Evolutionary conservation across 805 yeast genomes (phyloP), one percentile per base, ranked within the genome.

Genomic region (Nematodospora valgi): DNA sequence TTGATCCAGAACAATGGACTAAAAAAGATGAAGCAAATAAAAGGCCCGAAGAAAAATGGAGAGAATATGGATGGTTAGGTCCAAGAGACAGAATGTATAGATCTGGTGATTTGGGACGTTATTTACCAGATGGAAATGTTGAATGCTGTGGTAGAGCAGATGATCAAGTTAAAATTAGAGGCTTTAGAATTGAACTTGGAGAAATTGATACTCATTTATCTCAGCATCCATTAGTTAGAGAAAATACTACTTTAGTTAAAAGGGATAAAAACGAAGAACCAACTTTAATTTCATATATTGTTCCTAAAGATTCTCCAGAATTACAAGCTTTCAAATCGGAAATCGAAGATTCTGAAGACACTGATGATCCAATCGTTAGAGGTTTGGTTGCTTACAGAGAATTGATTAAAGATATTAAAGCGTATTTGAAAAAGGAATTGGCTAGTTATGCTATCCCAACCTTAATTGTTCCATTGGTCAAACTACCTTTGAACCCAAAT

Each of bases 121-220:
- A 94, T 58, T 68, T 89, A 40, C 97, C 98, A 5, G 96, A 89
- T 54, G 99, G 98, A 38, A 86, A 93, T 64, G 88, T 93, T 49
- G 99, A 93, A 68, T 91, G 97, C 60, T 84, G 95, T 57, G 99
- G 99, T 40, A 79, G 99, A 59, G 98, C 98, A 18, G 99, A 93
- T 64, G 98, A 91, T 57, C 99, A 93, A 62, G 96, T 93, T 42
- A 93, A 93, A 62, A 93, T 93, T 47, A 80, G 99, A 67, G 99
- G 99, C 2, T 94, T 93, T 78, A 79, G 99, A 64, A 94, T 93
- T 45, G 99, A 93, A 64, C 72, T 93, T 37, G 99, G 99, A 41
- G 99, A 93, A 64, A 94, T 93, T 55, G 98, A 93, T 59, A 93
- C 98, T 11, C 96, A 93, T 56, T 76, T 93, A 43, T 88, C 97